Percentiles rank a stretch among this genome's conserved stretches.
phyloP scores from a whole-genome alignment of 1,139 yeast species.

The Geotrichum australiense region DNA sequence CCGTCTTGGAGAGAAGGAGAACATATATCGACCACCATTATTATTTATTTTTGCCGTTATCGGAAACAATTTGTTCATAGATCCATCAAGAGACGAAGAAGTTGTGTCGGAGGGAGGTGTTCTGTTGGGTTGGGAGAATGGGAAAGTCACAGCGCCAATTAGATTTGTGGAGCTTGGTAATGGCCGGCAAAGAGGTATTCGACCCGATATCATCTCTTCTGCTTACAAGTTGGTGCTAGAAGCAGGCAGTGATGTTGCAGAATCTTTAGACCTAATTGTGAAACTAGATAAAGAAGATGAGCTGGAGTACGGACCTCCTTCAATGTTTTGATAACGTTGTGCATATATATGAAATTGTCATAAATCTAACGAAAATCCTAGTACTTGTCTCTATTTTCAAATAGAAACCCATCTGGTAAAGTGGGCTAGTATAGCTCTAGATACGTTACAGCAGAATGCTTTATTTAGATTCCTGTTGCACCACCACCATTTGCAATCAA shows the following conservation, averaged over 20 bases:
- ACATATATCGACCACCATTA: slow-evolving; percentile 58
- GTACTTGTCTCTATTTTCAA: no score
- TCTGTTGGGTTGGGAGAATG: slow-evolving; percentile 60
- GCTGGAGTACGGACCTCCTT: slow-evolving; percentile 17
- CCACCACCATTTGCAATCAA: no score
- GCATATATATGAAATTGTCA: neutral
- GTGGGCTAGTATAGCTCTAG: no score
- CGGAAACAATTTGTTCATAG: slow-evolving; percentile 61
- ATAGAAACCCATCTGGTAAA: no score
- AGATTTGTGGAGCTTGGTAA: slow-evolving; percentile 22
- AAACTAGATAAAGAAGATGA: slow-evolving; percentile 18
- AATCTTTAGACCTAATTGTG: slow-evolving; percentile 27
- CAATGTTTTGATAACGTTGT: slow-evolving; percentile 16
- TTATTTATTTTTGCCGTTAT: slow-evolving; percentile 68
- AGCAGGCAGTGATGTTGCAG: slow-evolving; percentile 30
- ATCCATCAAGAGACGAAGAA: slow-evolving; percentile 81
- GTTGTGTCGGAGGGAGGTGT: slow-evolving; percentile 81
- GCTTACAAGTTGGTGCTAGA: slow-evolving; percentile 31
- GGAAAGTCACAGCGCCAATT: slow-evolving; percentile 48
- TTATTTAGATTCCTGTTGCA: no score
- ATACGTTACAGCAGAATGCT: no score
- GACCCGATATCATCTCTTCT: slow-evolving; percentile 26
- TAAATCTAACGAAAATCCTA: no score
- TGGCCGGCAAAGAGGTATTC: slow-evolving; percentile 28
- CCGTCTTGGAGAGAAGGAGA: slow-evolving; percentile 19